Base-by-base conservation (phyloP, 2,329 filamentous ascomycete genomes). In the Penicillium polonicum region DNA sequence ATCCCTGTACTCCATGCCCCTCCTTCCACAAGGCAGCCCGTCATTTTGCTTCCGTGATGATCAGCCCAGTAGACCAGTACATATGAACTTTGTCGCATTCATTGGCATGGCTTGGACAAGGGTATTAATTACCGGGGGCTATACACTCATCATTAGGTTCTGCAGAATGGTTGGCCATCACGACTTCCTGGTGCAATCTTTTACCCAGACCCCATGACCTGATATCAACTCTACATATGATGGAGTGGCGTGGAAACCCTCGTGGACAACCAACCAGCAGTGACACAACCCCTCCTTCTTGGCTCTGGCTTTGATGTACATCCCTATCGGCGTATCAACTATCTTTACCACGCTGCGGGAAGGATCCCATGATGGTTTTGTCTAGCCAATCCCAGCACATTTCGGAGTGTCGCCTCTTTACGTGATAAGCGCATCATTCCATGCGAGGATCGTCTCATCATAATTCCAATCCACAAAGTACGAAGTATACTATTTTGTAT, bases 151-250 rank as follows among this genome's bases (percentile, higher is more conserved):
- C 48, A 31, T 36, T 57, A 29, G 35, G 33, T 57, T 48, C 42
- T 36, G 21, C 17, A 48, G 25, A 41, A 42, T 53, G 55, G 55
- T 53, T 57, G 55, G 55, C 27, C 25, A 23, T 46, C 33, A 27
- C 48, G 19, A 33, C 48, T 49, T 55, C 19, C 9, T 31, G 36
- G 29, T 35, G 21, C 21, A 48, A 57, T 57, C 42, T 48, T 48
- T 27, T 55, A 50, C 43, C 19, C 15, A 31, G 48, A 23, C 17
- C 54, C 21, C 48, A 57, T 57, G 55, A 57, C 55, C 55, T n/a
- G 49, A 48, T 42, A 48, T 53, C 49, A 53, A 43, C 42, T 57
- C 55, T 53, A n/a, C n/a, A n/a, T n/a, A 57, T 52, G 48, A 51
- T 51, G 46, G 45, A 57, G 48, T 57, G 55, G 55, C 55, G 55